Conservation (phyloP, 2,329 filamentous ascomycete species). For the Leptographium wingfieldii region DNA sequence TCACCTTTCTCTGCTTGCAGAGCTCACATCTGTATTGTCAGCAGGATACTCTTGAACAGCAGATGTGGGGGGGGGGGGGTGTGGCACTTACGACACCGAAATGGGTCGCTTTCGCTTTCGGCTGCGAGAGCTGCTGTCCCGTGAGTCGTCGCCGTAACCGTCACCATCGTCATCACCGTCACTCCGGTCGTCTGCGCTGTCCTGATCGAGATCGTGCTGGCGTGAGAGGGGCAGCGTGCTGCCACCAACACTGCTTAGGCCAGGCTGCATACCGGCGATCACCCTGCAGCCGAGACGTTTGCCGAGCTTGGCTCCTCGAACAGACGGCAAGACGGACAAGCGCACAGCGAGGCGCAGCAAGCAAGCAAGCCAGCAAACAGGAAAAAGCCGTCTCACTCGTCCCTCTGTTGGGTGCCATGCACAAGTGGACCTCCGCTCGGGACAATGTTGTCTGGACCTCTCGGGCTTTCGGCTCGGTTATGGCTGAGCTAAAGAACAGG, state of each 20-base stretch:
- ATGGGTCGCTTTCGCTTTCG: constrained; percentile 46
- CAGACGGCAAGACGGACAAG: not conserved
- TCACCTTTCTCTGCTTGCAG: constrained; percentile 71
- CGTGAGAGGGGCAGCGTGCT: constrained; percentile 1
- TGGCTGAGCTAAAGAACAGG: not conserved
- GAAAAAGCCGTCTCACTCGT: not conserved
- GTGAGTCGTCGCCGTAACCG: constrained; percentile 28
- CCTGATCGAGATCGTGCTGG: constrained; percentile 9
- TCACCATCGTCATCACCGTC: constrained; percentile 16
- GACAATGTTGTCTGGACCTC: constrained; percentile 5
- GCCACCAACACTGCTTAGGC: not conserved
- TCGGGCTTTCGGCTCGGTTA: not conserved
- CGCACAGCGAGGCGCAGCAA: not conserved
- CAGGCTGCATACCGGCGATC: not conserved
- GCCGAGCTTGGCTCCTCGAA: not conserved
- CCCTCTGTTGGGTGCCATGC: not conserved
- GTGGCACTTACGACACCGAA: constrained; percentile 42
- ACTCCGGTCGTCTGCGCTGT: constrained; percentile 24
- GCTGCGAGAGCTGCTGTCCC: constrained; percentile 19
- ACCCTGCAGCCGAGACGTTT: not conserved
- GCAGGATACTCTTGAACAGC: not conserved
- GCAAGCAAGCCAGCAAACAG: not conserved
- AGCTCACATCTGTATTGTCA: constrained; percentile 49
- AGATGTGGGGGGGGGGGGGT: not conserved
- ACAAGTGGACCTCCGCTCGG: constrained; percentile 4